Base-by-base conservation (phyloP, 257 asterid genomes). In the Verbascum thapsus region DNA sequence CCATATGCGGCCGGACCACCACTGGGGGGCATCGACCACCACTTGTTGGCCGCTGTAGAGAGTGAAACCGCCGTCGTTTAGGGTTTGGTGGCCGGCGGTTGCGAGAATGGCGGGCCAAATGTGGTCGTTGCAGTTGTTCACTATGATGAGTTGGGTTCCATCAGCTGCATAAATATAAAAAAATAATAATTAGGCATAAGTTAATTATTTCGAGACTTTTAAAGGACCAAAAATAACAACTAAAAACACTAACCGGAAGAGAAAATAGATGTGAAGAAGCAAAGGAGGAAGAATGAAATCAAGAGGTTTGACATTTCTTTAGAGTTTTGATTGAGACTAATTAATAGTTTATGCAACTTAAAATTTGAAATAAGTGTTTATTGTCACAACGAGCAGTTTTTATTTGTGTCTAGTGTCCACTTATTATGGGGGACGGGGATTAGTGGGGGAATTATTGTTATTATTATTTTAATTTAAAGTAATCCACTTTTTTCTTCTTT, bases 1-100 rank as follows among this genome's bases (percentile, higher is more conserved):
- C 96, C 98, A 90, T 42, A 90, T 57, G 18, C 98, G 64, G 9
- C 96, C 98, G 13, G 98, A 90, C 98, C 96, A 90, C 41, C 38
- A 56, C n/a, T 74, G 32, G 1, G 95, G 90, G 22, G 86, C 61
- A 8, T 85, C 70, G 8, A 90, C 13, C 38, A 63, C 67, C 20
- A 59, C 62, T 20, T 74, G 83, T 35, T 83, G 67, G 44, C 87
- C 88, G 18, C 40, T 13, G 22, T 17, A 6, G 74, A 85, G 92
- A 42, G 43, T 47, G 75, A 90, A 87, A 6, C 98, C 96, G 12
- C 96, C 96, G 23, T 67, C 75, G 50, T 43, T 69, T 0, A 73
- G 83, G 0, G 86, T 68, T 19, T 55, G 49, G 43, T 87, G 88
- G 51, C 95, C 87, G 64, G 82, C 69, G 48, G 72, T 79, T 7